These are phyloP conservation scores for Penicilliopsis zonata DNA, from an alignment of 495 filamentous ascomycete genomes.

Conservation along the genomic window DNA sequence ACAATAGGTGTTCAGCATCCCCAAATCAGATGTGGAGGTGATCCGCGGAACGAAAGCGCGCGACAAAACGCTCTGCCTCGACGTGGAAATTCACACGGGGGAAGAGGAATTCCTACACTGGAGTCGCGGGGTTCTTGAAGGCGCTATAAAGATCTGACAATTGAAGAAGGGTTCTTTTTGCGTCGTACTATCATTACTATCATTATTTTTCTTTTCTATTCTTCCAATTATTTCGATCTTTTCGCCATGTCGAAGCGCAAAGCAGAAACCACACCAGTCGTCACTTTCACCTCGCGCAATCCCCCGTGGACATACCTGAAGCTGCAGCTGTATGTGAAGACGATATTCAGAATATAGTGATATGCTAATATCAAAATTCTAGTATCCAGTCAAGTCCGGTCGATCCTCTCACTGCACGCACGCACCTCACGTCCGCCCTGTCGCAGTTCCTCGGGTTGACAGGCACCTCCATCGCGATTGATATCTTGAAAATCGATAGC, in stretches of 20 bases:
- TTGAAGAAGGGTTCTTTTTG: not conserved
- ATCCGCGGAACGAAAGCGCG: conserved; percentile 49
- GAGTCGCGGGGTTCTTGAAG: not conserved
- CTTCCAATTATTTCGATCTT: not conserved
- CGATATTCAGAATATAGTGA: too few species aligned
- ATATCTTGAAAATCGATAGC: conserved; percentile 55
- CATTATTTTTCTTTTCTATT: not conserved
- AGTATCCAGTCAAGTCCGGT: conserved; percentile 33
- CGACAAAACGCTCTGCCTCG: conserved; percentile 44
- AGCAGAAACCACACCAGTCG: conserved; percentile 9
- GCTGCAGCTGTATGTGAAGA: conserved; percentile 28
- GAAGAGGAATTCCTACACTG: conserved; percentile 16
- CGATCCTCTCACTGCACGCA: conserved; percentile 63
- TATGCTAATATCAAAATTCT: not conserved
- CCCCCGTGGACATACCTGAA: conserved; percentile 39
- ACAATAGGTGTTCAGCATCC: conserved; percentile 38
- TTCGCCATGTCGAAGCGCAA: conserved; percentile 17
- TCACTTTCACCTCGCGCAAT: conserved; percentile 32
- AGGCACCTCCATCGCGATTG: conserved; percentile 65
- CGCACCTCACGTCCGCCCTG: conserved; percentile 61
- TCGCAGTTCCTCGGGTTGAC: conserved; percentile 69
- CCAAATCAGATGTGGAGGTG: conserved; percentile 52
- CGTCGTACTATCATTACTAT: not conserved
- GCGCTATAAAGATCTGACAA: not conserved
- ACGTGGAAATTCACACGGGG: conserved; percentile 14